These are phyloP conservation scores for Claviceps digitariae DNA, from an alignment of 2,329 filamentous ascomycete genomes.

Conservation along the genomic window DNA sequence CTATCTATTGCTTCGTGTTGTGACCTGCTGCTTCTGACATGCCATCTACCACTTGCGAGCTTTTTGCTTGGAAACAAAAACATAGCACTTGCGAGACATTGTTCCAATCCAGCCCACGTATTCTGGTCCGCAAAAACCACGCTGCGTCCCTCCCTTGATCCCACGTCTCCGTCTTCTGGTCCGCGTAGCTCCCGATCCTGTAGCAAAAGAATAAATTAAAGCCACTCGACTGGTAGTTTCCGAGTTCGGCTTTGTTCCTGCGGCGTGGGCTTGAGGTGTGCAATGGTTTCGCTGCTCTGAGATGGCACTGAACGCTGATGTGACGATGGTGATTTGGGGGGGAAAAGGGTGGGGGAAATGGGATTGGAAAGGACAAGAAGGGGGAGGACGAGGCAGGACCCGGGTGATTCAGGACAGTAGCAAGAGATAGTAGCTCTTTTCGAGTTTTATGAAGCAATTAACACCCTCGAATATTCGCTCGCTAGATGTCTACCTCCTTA, in stretches of 20 bases:
- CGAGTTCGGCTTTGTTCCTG: background rate
- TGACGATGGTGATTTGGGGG: conserved; percentile 4
- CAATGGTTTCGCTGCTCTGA: conserved; percentile 6
- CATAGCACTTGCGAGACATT: conserved; percentile 3
- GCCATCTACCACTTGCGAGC: conserved; percentile 5
- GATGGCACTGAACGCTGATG: conserved; percentile 9
- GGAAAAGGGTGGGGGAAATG: background rate
- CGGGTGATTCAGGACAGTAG: conserved; percentile 5
- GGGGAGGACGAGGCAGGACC: background rate
- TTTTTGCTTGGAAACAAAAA: conserved; percentile 3
- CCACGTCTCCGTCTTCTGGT: conserved; percentile 1
- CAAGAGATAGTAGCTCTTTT: conserved; percentile 4
- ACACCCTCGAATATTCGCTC: background rate
- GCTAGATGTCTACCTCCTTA: conserved; percentile 1
- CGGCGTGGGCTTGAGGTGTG: background rate
- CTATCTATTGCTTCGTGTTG: conserved; percentile 8
- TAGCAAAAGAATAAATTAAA: background rate
- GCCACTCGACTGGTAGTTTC: background rate
- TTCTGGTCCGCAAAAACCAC: conserved; percentile 4
- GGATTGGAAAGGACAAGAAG: background rate
- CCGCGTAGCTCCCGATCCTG: background rate
- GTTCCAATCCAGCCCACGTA: conserved; percentile 1
- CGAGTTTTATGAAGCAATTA: background rate
- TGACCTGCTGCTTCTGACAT: conserved; percentile 9
- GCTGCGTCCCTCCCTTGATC: background rate